Evolutionary conservation across 257 asterid species (phyloP).

Genomic region (Nicotiana tomentosiformis): DNA sequence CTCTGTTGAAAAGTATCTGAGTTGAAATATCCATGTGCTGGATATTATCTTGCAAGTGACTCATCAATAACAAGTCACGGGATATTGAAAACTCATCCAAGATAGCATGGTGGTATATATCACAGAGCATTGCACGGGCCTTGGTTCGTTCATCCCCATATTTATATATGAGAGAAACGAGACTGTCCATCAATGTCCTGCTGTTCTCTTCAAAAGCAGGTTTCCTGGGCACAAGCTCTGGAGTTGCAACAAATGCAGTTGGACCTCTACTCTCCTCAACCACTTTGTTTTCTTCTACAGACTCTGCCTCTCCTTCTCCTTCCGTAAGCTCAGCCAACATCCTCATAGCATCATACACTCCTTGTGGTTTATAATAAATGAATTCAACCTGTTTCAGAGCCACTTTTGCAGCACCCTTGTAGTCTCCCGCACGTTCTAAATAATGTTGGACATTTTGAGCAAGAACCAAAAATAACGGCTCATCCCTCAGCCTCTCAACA

Average conservation of each 20-base stretch:
- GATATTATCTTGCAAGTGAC: conserved; percentile 91
- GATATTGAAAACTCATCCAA: conserved; percentile 74
- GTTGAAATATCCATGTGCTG: conserved; percentile 97
- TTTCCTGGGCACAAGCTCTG: conserved; percentile 77
- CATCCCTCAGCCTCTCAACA: conserved; percentile 88
- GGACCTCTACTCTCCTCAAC: conserved; percentile 61
- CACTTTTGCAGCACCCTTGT: conserved; percentile 82
- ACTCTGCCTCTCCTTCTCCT: conserved; percentile 35
- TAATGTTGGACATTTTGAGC: conserved; percentile 89
- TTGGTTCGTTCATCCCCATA: conserved; percentile 88
- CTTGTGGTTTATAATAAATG: conserved; percentile 87
- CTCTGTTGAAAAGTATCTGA: conserved; percentile 85
- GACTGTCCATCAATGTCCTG: conserved; percentile 69
- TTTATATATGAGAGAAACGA: conserved; percentile 74
- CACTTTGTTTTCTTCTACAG: conserved; percentile 47
- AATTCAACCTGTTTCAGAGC: conserved; percentile 90
- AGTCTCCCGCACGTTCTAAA: conserved; percentile 52
- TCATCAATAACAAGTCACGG: conserved; percentile 91
- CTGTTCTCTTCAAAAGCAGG: conserved; percentile 82
- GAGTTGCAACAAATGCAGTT: conserved; percentile 56
- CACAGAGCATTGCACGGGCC: conserved; percentile 99
- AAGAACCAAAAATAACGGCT: conserved; percentile 71
- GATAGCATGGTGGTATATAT: conserved; percentile 84
- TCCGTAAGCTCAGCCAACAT: conserved; percentile 62
- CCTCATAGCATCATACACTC: conserved; percentile 90